Conservation (phyloP, 2,329 filamentous ascomycete genomes). For the Neonectria faginata region DNA sequence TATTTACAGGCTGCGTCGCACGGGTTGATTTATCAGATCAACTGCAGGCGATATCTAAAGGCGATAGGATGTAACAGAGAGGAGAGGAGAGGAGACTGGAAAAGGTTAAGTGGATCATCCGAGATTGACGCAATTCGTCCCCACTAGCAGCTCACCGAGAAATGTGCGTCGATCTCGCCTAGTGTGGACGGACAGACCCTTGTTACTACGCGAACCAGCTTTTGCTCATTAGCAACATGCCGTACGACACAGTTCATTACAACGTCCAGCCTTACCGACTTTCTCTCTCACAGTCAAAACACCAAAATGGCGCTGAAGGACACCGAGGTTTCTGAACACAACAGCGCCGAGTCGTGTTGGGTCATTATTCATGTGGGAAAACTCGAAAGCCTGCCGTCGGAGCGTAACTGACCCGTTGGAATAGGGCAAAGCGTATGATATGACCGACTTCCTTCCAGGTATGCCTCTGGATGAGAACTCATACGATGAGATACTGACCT, state of each 20-base stretch:
- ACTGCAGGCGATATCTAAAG: too few species aligned
- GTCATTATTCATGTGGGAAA: slow-evolving; percentile 81
- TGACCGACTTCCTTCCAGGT: slow-evolving; percentile 86
- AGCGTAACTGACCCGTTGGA: slow-evolving; percentile 29
- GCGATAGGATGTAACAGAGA: too few species aligned
- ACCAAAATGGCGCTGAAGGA: slow-evolving; percentile 59
- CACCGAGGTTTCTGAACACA: slow-evolving; percentile 75
- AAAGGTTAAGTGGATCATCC: not conserved
- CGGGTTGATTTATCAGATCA: too few species aligned
- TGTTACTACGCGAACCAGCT: not conserved
- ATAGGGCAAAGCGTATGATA: slow-evolving; percentile 85
- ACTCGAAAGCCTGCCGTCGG: not conserved
- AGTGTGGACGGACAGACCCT: not conserved
- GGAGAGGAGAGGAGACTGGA: not conserved
- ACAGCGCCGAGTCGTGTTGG: slow-evolving; percentile 87
- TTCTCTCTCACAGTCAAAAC: slow-evolving; percentile 35
- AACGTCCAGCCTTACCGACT: not conserved
- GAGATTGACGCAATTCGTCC: not conserved
- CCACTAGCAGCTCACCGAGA: not conserved
- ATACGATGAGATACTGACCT: not conserved
- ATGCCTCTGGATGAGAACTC: slow-evolving; percentile 30
- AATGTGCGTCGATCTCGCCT: not conserved
- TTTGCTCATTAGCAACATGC: not conserved
- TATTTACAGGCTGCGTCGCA: too few species aligned
- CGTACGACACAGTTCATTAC: not conserved